Base-by-base conservation (phyloP, 1,284 basidiomycete species). In the Apiotrichum gracile region DNA sequence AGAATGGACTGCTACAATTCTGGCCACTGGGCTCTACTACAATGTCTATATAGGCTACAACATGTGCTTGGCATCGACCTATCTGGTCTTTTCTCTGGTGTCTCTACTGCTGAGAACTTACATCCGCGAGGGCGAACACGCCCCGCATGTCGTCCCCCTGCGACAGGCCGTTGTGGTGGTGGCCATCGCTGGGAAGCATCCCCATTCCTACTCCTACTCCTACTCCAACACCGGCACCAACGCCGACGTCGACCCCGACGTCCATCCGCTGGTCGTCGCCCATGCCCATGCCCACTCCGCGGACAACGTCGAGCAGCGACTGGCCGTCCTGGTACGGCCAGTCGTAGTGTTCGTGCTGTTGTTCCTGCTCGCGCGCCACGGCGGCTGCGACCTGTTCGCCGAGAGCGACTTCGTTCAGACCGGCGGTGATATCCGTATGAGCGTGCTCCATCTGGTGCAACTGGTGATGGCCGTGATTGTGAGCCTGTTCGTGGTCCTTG, bases 281-380 rank as follows among this genome's bases (percentile, higher is more conserved):
- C 9, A 31, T 14, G 3, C 31, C 31, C 4, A 31, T 16, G 38
- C 26, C 46, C 46, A 25, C n/a, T 29, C 25, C 52, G 1, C 64
- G 65, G 0, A 70, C 68, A 1, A 61, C 68, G 31, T 69, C 68
- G 10, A 72, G 52, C 34, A 72, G 52, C 2, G 57, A 60, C 50
- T 70, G 67, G 24, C 60, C 62, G 49, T 69, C 66, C 35, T 57
- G 58, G 37, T 60, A 58, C 2, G 61, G 47, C 69, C 66, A 69
- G 17, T 25, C 34, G 16, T 31, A 14, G 5, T 31, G 31, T 10
- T 31, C 12, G 12, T 31, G 35, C 16, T 46, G 21, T 29, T 45
- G 31, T 25, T 59, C 45, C 19, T 58, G 25, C 21, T 54, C 46
- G 29, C 49, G 49, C 8, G 46, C 57, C 4, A 59, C 57, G 6